Evolutionary conservation across 345 rosid species (phyloP).

Genomic region (Euphorbia peplus): DNA sequence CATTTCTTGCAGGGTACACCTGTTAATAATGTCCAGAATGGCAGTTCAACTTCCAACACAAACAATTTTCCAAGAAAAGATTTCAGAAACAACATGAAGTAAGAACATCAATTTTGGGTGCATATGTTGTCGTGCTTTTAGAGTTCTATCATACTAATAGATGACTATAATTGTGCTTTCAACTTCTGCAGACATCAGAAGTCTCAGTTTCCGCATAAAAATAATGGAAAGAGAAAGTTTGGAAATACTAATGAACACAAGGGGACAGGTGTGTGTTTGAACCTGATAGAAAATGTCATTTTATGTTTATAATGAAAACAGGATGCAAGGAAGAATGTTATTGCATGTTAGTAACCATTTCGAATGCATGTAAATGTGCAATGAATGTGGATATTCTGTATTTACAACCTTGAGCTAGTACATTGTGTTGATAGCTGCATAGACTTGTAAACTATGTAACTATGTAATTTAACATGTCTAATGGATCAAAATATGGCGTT

Average conservation of each 20-base stretch:
- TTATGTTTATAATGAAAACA: not conserved
- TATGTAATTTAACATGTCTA: not conserved
- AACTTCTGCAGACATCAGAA: slow-evolving; percentile 47
- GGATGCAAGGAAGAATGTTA: not conserved
- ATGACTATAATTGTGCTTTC: slow-evolving; percentile 21
- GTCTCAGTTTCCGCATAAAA: slow-evolving; percentile 41
- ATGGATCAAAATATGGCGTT: not conserved
- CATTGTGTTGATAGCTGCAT: not conserved
- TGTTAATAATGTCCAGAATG: slow-evolving; percentile 22
- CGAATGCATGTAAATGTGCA: not conserved
- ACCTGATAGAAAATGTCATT: not conserved
- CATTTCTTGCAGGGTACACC: slow-evolving; percentile 37
- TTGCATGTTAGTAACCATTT: not conserved
- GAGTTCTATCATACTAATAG: slow-evolving; percentile 6
- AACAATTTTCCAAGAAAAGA: slow-evolving; percentile 38
- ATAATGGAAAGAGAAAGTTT: slow-evolving; percentile 48
- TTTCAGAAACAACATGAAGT: slow-evolving; percentile 28
- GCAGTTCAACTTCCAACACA: slow-evolving; percentile 28
- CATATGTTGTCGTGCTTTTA: slow-evolving; percentile 15
- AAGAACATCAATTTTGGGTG: slow-evolving; percentile 40
- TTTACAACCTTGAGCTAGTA: not conserved
- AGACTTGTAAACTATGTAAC: not conserved
- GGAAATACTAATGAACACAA: slow-evolving; percentile 34
- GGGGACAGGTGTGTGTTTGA: slow-evolving; percentile 48
- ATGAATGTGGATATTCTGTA: not conserved